phyloP scores from a whole-genome alignment of 2,329 filamentous ascomycete species.

The Cryphonectria naterciae region DNA sequence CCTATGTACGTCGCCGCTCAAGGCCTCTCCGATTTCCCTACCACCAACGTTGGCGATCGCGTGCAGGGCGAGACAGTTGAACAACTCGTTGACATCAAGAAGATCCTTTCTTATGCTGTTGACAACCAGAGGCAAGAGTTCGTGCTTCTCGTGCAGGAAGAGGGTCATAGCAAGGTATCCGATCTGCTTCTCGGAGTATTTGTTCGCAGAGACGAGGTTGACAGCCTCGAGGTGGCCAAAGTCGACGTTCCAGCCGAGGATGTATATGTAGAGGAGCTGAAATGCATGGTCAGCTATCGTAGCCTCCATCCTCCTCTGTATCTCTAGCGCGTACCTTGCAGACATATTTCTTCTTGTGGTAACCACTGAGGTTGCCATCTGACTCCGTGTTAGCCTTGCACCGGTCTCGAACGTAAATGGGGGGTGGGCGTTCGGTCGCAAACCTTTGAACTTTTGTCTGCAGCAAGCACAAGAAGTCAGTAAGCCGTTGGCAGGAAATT shows the following conservation, averaged over 20 bases:
- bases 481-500: constrained; percentile 12
- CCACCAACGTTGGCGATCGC: constrained; percentile 98
- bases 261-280: constrained; percentile 94
- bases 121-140: constrained; percentile 92
- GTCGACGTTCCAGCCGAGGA: constrained; percentile 97
- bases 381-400: constrained; percentile 35
- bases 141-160: constrained; percentile 96
- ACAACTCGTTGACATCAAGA: constrained; percentile 92
- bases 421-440: constrained; percentile 30
- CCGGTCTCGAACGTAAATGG: neutral
- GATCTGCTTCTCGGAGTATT: constrained; percentile 99
- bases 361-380: constrained; percentile 90
- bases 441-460: constrained; percentile 91
- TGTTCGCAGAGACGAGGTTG: constrained; percentile 93
- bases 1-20: constrained; percentile 89
- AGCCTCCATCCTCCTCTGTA: constrained; percentile 10
- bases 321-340: constrained; percentile 72
- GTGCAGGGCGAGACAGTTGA: constrained; percentile 95
- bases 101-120: constrained; percentile 98
- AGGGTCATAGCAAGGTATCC: constrained; percentile 97
- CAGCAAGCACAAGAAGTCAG: constrained; percentile 24
- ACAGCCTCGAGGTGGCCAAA: constrained; percentile 98
- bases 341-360: constrained; percentile 99
- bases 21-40: constrained; percentile 93
- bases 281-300: constrained; percentile 28